A percentile compares a stretch with the other conserved stretches of the same genome.
These are phyloP conservation scores for Aspergillus diversus DNA, from an alignment of 495 filamentous ascomycete genomes.

Conservation along the genomic window DNA sequence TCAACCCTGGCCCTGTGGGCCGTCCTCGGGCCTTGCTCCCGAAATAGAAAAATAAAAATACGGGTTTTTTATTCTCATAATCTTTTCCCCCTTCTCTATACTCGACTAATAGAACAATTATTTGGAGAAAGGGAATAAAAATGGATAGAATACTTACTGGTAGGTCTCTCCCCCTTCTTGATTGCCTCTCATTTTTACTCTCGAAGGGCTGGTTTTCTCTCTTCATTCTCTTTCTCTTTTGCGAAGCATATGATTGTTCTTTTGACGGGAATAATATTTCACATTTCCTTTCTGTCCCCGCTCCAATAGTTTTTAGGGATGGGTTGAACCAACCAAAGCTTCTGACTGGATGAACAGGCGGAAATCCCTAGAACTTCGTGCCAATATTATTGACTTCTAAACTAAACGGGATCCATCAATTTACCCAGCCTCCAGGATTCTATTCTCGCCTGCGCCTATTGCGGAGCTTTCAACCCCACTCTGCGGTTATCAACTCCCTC, in stretches of 20 bases:
- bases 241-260: background rate
- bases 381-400: conserved; percentile 22
- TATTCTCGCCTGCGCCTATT: conserved; percentile 30
- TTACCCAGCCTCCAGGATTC: conserved; percentile 33
- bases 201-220: background rate
- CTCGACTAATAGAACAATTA: no score
- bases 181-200: background rate
- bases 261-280: background rate
- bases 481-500: conserved; percentile 33
- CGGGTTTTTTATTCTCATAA: background rate
- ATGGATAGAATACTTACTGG: background rate
- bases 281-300: background rate
- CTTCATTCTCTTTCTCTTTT: no score
- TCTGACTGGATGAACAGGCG: conserved; percentile 6
- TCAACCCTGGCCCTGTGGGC: conserved; percentile 15
- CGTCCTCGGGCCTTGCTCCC: conserved; percentile 15
- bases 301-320: conserved; percentile 2
- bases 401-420: conserved; percentile 18
- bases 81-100: background rate
- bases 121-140: background rate
- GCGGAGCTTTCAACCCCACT: conserved; percentile 32
- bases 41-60: conserved; percentile 13
- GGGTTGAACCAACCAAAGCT: background rate
- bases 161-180: background rate
- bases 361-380: conserved; percentile 24